phyloP scores from a whole-genome alignment of 169 alveolate genomes.

The Plasmodium billcollinsi region DNA sequence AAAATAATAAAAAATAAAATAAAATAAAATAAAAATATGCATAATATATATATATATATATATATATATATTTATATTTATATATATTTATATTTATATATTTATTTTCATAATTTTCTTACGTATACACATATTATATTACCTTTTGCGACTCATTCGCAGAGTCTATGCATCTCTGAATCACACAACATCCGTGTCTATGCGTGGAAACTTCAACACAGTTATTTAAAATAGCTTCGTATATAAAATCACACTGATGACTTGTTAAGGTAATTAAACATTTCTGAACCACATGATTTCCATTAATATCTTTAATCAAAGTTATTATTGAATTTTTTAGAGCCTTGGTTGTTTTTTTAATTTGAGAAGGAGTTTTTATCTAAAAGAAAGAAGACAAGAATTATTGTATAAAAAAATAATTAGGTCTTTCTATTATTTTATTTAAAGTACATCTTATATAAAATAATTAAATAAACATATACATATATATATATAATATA shows the following conservation, averaged over 20 bases:
- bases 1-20: background rate
- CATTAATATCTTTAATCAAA: conserved; percentile 92
- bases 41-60: background rate
- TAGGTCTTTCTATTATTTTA: background rate
- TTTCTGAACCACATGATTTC: conserved; percentile 94
- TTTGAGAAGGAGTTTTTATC: conserved; percentile 48
- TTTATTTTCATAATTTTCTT: too few relatives aligned
- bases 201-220: conserved; percentile 91
- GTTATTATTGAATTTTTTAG: conserved; percentile 79
- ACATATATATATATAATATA: background rate
- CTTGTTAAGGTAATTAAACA: conserved; percentile 86
- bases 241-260: conserved; percentile 89
- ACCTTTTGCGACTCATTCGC: conserved; percentile 85
- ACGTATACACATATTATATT: too few relatives aligned
- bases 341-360: conserved; percentile 46
- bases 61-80: background rate
- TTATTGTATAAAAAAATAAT: background rate
- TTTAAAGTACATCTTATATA: background rate
- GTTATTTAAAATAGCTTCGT: conserved; percentile 84
- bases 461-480: background rate
- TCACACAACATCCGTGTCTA: conserved; percentile 96
- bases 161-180: conserved; percentile 94
- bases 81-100: background rate
- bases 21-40: background rate
- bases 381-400: conserved; percentile 10